These are phyloP conservation scores for Boletus huronensis DNA, from an alignment of 768 basidiomycete species.

Conservation along the genomic window DNA sequence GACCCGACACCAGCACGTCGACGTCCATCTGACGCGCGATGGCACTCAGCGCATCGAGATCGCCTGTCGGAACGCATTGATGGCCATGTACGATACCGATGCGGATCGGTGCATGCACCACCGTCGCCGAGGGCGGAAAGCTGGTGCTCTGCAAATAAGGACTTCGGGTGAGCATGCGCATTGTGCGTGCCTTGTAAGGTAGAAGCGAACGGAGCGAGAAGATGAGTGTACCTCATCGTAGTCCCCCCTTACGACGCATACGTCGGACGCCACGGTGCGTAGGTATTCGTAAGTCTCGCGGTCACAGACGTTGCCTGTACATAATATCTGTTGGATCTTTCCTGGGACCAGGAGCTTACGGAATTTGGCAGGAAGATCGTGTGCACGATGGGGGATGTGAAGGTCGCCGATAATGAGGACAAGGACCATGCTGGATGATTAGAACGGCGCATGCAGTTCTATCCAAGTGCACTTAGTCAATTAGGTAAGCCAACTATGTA, in stretches of 20 bases:
- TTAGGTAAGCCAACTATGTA: slow-evolving; percentile 26
- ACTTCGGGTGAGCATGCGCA: slow-evolving; percentile 1
- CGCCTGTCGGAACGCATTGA: slow-evolving; percentile 89
- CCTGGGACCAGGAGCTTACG: slow-evolving; percentile 94
- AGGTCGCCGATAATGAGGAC: slow-evolving; percentile 97
- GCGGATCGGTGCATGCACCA: slow-evolving; percentile 79
- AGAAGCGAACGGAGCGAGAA: background rate
- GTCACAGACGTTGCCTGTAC: slow-evolving; percentile 97
- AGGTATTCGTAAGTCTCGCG: slow-evolving; percentile 97
- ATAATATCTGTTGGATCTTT: slow-evolving; percentile 97
- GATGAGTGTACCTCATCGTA: slow-evolving; percentile 78
- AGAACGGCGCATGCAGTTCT: background rate
- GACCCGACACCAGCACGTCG: slow-evolving; percentile 90
- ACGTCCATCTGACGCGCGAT: slow-evolving; percentile 97
- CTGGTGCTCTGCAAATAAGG: slow-evolving; percentile 46
- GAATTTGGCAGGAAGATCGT: slow-evolving; percentile 94
- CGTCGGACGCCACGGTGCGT: slow-evolving; percentile 88
- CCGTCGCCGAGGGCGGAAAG: slow-evolving; percentile 77
- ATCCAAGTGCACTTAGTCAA: background rate
- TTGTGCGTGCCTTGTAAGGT: background rate
- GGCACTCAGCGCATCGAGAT: slow-evolving; percentile 83
- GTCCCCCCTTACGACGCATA: slow-evolving; percentile 89
- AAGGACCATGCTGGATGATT: slow-evolving; percentile 51
- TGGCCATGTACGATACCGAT: slow-evolving; percentile 95
- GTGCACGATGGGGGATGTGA: slow-evolving; percentile 86